A percentile compares a stretch with the other conserved stretches of the same genome.
These are phyloP conservation scores for Geosmithia putterillii DNA, from an alignment of 2,329 filamentous ascomycete genomes.

Conservation along the genomic window DNA sequence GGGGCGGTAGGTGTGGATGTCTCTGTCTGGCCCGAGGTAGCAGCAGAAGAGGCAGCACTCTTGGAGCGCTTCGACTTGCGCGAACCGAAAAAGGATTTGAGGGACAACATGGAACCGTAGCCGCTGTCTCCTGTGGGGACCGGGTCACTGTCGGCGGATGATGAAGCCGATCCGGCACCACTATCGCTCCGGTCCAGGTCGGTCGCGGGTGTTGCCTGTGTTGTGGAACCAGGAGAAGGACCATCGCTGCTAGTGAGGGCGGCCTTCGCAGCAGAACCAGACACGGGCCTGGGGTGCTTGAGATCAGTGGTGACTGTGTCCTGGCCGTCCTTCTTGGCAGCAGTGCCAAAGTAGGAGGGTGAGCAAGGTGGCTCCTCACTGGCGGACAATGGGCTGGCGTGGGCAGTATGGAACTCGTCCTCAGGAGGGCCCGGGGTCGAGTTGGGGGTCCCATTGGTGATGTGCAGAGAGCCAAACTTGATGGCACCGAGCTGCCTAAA, in stretches of 20 bases:
- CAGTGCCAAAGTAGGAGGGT: no score
- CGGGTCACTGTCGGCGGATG: slow-evolving; percentile 14
- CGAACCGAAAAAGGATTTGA: slow-evolving; percentile 35
- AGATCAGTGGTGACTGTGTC: background rate
- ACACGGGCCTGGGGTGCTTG: background rate
- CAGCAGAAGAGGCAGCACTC: slow-evolving; percentile 7
- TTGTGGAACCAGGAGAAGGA: background rate
- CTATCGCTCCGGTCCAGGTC: slow-evolving; percentile 26
- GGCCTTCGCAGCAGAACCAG: background rate
- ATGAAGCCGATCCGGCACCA: slow-evolving; percentile 29
- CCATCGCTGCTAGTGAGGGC: background rate
- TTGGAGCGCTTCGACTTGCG: slow-evolving; percentile 14
- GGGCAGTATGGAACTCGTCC: background rate
- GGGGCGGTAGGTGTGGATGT: no score
- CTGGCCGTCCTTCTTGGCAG: background rate
- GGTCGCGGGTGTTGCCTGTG: background rate
- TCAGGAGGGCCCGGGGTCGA: slow-evolving; percentile 24
- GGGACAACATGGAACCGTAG: slow-evolving; percentile 47
- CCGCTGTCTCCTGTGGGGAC: slow-evolving; percentile 48
- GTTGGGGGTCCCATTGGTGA: slow-evolving; percentile 46
- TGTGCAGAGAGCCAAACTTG: slow-evolving; percentile 49
- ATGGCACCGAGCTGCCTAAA: slow-evolving; percentile 50
- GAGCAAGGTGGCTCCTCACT: background rate
- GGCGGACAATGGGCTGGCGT: background rate
- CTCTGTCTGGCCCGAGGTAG: background rate